Evolutionary conservation across 768 basidiomycete genomes (phyloP), one percentile per base, ranked within the genome.

Genomic region (Tricholoma saponaceum): DNA sequence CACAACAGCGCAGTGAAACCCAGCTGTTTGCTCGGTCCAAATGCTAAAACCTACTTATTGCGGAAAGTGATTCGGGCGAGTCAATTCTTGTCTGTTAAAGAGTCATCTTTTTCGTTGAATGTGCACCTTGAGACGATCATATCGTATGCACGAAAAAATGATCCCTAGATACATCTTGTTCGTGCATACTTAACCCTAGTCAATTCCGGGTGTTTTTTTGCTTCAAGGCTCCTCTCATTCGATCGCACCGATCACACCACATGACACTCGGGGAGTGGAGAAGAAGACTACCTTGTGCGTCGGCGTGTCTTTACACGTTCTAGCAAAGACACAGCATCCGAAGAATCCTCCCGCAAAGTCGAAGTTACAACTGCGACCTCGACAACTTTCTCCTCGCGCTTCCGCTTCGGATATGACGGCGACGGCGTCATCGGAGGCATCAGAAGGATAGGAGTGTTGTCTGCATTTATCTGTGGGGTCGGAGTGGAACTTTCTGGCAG

Each of bases 301-400:
- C 77, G 71, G 55, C 79, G 69, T 57, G 65, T 72, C 67, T 82
- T 81, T 18, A 79, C 74, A 57, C 76, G 72, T 55, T 78, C 77
- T 4, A 69, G 72, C 10, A 80, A 67, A 52, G 69, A 74, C 46
- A 60, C 23, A 28, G 58, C 47, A 56, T 25, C 33, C 51, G 65
- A 10, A 26, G 50, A 28, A 39, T 50, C 30, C 58, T 44, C 13
- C 5, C 10, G 16, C 55, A 35, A 23, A 39, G 44, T 35, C 9
- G 53, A 3, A 10, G 23, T 26, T 12, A 54, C 6, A 3, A 22
- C 6, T 2, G 30, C 30, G 23, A 26, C 26, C 12, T 59, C 54
- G 5, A 32, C n/a, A 12, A 51, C 46, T 4, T 28, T 16, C 30
- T 52, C 49, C 10, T n/a, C 10, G 2, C 41, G 46, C 52, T 72